These are phyloP conservation scores for Micractinium conductrix DNA, from an alignment of 139 green algal genomes.

Conservation along the genomic window DNA sequence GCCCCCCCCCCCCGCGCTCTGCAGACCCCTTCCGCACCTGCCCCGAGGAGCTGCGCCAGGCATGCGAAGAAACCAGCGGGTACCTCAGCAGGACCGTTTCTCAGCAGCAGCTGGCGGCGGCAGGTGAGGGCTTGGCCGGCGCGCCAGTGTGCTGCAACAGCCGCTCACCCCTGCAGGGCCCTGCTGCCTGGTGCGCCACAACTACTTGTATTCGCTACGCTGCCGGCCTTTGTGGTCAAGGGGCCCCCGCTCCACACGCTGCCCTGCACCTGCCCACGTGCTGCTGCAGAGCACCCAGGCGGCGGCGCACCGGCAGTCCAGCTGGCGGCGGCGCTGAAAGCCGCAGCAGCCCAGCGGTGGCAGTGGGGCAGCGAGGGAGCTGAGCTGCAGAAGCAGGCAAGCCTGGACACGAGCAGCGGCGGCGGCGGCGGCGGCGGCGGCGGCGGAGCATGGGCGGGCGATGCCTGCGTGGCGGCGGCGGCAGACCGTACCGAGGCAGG, in stretches of 20 bases:
- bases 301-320: background rate
- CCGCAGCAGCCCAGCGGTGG: background rate
- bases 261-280: no score
- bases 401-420: background rate
- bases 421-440: background rate
- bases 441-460: background rate
- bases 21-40: slow-evolving; percentile 31
- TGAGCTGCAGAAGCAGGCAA: background rate
- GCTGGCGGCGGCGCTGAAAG: no score
- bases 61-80: background rate
- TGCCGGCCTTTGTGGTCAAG: no score
- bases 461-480: no score
- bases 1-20: background rate
- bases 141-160: no score
- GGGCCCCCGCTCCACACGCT: no score
- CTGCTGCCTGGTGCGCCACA: no score
- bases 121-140: background rate
- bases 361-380: background rate
- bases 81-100: background rate
- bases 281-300: background rate
- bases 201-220: no score
- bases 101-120: background rate
- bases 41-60: background rate
- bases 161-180: no score
- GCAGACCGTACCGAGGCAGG: no score